phyloP scores from a whole-genome alignment of 768 basidiomycete genomes.

The Boletus sp. region DNA sequence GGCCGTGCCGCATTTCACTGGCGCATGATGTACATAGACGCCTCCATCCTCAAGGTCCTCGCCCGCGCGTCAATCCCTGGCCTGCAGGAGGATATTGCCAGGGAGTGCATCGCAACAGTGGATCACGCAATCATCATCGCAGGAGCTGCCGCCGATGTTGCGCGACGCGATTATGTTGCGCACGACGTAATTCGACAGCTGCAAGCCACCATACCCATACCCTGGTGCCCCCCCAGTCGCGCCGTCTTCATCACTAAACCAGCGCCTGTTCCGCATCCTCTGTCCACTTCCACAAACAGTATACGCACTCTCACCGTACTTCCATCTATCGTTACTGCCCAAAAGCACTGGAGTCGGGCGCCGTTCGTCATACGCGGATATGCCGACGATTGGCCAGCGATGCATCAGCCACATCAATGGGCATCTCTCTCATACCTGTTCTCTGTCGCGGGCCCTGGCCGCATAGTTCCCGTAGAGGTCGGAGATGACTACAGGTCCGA shows the following conservation, averaged over 20 bases:
- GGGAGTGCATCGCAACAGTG: slow-evolving; percentile 53
- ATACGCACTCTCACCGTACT: slow-evolving; percentile 43
- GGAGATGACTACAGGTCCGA: slow-evolving; percentile 78
- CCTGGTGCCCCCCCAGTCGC: slow-evolving; percentile 1
- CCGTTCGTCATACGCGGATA: slow-evolving; percentile 77
- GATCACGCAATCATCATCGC: slow-evolving; percentile 84
- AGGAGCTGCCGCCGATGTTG: slow-evolving; percentile 60
- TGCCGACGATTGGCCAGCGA: slow-evolving; percentile 74
- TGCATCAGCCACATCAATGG: slow-evolving; percentile 65
- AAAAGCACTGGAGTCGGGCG: slow-evolving; percentile 34
- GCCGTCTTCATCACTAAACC: slow-evolving; percentile 6
- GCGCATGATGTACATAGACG: slow-evolving; percentile 76
- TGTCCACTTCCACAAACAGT: slow-evolving; percentile 15
- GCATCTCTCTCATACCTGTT: slow-evolving; percentile 63
- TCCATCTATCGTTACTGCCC: slow-evolving; percentile 60
- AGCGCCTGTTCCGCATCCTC: neutral
- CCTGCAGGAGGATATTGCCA: slow-evolving; percentile 23
- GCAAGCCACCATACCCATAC: slow-evolving; percentile 40
- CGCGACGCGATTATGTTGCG: slow-evolving; percentile 54
- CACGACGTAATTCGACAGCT: slow-evolving; percentile 56
- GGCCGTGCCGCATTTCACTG: slow-evolving; percentile 42
- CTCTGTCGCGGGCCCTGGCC: slow-evolving; percentile 68
- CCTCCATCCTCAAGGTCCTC: slow-evolving; percentile 57
- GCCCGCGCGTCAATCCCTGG: slow-evolving; percentile 24
- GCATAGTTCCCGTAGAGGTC: slow-evolving; percentile 88